phyloP scores from a whole-genome alignment of 257 asterid genomes.

The Linderniella brevidens region DNA sequence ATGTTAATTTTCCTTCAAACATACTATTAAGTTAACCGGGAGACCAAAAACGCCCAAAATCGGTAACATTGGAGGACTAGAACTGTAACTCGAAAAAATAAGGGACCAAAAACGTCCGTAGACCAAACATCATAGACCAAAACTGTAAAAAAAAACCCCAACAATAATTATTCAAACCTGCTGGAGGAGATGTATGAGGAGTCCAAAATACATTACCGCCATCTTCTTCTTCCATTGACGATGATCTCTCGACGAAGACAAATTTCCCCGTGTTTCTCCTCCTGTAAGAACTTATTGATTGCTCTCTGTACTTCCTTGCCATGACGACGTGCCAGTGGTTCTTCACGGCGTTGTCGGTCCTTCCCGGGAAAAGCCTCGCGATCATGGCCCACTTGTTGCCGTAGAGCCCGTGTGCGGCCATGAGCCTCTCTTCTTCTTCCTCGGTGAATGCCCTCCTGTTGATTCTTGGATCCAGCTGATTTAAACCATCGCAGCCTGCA shows the following conservation, averaged over 20 bases:
- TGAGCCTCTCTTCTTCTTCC: slow-evolving; percentile 56
- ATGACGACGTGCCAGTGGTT: slow-evolving; percentile 72
- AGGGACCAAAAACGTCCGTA: too few species aligned
- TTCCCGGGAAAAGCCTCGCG: slow-evolving; percentile 60
- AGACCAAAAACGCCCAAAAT: too few species aligned
- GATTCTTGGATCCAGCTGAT: slow-evolving; percentile 60
- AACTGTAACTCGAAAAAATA: too few species aligned
- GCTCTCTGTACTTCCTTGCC: slow-evolving; percentile 67
- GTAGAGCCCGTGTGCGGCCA: slow-evolving; percentile 58
- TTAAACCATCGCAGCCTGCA: slow-evolving; percentile 67
- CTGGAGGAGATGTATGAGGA: slow-evolving; percentile 18
- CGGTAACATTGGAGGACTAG: too few species aligned
- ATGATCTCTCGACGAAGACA: slow-evolving; percentile 17
- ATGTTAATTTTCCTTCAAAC: too few species aligned
- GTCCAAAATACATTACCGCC: slow-evolving; percentile 17
- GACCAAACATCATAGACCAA: too few species aligned
- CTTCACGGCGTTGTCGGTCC: slow-evolving; percentile 71
- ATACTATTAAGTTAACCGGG: too few species aligned
- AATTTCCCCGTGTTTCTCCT: slow-evolving; percentile 58
- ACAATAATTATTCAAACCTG: too few species aligned
- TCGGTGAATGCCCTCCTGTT: slow-evolving; percentile 57
- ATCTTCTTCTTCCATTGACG: slow-evolving; percentile 8
- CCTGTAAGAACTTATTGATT: slow-evolving; percentile 18
- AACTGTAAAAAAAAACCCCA: too few species aligned
- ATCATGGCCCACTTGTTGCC: slow-evolving; percentile 81